Evolutionary conservation across 164 flowering plant species (phyloP), one percentile per base, ranked within the genome.

Genomic region (Warburgia ugandensis): DNA sequence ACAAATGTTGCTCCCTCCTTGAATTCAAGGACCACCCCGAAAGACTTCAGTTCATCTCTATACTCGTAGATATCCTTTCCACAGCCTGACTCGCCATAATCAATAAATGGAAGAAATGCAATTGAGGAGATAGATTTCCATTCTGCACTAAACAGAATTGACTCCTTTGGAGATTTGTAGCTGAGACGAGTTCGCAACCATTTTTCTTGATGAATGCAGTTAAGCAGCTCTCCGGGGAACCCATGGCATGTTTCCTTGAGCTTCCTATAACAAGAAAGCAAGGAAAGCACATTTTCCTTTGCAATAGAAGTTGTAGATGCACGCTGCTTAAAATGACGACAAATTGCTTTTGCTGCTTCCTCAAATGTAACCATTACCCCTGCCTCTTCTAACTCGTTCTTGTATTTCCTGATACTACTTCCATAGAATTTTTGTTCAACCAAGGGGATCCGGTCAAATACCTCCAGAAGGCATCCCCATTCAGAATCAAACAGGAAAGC

Each of bases 131-230:
- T 50, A 2, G 66, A 21, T 40, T 30, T 59, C 74, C 68, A 70
- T 44, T 48, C 51, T 2, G 51, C 35, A 44, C 50, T 40, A 25
- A 49, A 63, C 11, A 81, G 64, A 41, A 84, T 74, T 52, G 77
- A 77, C 8, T 75, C 70, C 8, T 55, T 42, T 0, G 88, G 88
- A 17, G 50, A 29, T 41, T 67, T 63, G 39, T 43, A 63, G 43
- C 77, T 73, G 47, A 71, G 73, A 27, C 73, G 69, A 41, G 88
- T 84, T n/a, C 56, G 39, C 62, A 84, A 30, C 94, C 94, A 84
- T 54, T 73, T 65, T 29, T 23, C 62, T 10, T 74, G 71, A 13
- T 30, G 61, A 8, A 79, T 44, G 60, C 72, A 66, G 0, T 40
- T 64, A 41, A 6, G 48, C 8, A 79, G 45, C 29, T 66, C 78